Percentiles rank a stretch among this genome's conserved stretches.
Conservation (phyloP, 2,329 filamentous ascomycete species). For the Elsinoe fawcettii region DNA sequence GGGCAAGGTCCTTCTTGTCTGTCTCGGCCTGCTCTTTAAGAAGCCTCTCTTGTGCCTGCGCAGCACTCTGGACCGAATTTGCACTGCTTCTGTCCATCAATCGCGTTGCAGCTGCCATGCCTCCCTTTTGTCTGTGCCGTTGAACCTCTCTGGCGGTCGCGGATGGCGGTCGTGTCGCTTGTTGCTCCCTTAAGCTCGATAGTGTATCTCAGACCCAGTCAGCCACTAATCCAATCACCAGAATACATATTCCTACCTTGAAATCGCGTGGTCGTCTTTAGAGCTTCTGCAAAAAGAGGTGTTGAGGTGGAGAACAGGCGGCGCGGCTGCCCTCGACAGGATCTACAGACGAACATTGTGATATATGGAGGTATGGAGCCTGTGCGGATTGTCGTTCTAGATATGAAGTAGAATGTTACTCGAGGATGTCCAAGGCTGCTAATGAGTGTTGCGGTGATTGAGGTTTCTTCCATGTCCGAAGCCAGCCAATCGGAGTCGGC, state of each 20-base stretch:
- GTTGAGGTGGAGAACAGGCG: slow-evolving; percentile 4
- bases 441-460: background rate
- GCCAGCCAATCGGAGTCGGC: slow-evolving; percentile 6
- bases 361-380: background rate
- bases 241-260: background rate
- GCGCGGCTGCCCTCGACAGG: slow-evolving; percentile 19
- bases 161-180: background rate
- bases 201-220: background rate
- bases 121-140: background rate
- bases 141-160: background rate
- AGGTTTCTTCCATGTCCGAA: background rate
- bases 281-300: background rate
- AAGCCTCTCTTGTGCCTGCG: background rate
- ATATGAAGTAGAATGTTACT: background rate
- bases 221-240: background rate
- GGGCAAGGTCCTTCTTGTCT: slow-evolving; percentile 45
- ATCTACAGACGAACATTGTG: slow-evolving; percentile 9
- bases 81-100: background rate
- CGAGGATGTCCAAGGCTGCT: background rate
- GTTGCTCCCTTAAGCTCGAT: background rate
- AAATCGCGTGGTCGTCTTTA: background rate
- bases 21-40: slow-evolving; percentile 1
- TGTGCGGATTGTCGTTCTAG: too few species aligned
- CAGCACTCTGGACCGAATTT: background rate
- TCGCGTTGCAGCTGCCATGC: background rate